These are phyloP conservation scores for Suillus plorans DNA, from an alignment of 768 basidiomycete species.

Conservation along the genomic window DNA sequence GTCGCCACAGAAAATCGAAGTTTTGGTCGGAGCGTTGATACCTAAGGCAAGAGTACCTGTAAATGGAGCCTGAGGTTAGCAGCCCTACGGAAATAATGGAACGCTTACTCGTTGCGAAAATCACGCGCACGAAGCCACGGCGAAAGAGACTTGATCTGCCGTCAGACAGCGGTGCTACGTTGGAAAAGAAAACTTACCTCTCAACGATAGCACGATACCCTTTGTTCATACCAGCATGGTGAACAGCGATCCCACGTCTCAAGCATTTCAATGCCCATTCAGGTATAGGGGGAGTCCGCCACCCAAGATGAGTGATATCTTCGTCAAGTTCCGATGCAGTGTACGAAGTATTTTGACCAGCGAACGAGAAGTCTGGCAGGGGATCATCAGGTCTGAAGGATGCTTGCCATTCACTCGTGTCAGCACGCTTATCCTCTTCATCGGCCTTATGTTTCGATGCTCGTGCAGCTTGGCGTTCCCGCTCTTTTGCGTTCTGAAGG, in stretches of 20 bases:
- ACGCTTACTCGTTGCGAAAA: slow-evolving; percentile 60
- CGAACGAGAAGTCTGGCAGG: slow-evolving; percentile 60
- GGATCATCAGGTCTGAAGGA: slow-evolving; percentile 61
- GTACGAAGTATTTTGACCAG: slow-evolving; percentile 41
- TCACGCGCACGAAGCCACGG: slow-evolving; percentile 58
- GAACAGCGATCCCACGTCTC: slow-evolving; percentile 62
- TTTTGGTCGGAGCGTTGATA: slow-evolving; percentile 73
- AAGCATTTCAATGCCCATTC: slow-evolving; percentile 50
- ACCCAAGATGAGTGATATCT: slow-evolving; percentile 40
- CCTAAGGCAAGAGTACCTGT: slow-evolving; percentile 68
- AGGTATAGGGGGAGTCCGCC: slow-evolving; percentile 12
- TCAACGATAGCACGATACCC: slow-evolving; percentile 57
- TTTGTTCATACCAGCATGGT: slow-evolving; percentile 71
- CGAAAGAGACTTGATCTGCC: slow-evolving; percentile 51
- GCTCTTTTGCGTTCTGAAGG: slow-evolving; percentile 44
- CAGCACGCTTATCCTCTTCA: slow-evolving; percentile 20
- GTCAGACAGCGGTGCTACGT: slow-evolving; percentile 2
- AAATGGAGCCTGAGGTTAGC: slow-evolving; percentile 2
- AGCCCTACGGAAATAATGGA: background rate
- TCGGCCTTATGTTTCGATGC: slow-evolving; percentile 39
- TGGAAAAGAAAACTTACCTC: slow-evolving; percentile 34
- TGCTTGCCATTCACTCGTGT: slow-evolving; percentile 44
- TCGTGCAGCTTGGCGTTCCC: slow-evolving; percentile 44
- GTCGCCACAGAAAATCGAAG: slow-evolving; percentile 62
- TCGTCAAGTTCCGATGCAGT: slow-evolving; percentile 47